Conservation (phyloP, 2,329 filamentous ascomycete species). For the Fusarium albosuccineum region DNA sequence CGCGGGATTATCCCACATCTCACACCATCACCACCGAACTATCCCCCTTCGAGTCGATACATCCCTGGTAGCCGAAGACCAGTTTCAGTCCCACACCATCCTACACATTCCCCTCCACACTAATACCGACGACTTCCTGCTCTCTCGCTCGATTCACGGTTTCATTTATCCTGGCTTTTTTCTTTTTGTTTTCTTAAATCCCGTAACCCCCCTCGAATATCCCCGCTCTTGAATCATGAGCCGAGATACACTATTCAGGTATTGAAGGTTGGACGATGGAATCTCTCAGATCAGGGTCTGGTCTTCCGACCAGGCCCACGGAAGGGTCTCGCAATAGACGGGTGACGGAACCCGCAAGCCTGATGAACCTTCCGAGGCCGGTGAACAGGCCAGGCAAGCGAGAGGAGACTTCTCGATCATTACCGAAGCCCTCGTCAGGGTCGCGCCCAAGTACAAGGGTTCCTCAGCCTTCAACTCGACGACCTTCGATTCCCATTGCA, state of each 20-base stretch:
- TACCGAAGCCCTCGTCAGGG: slow-evolving; percentile 34
- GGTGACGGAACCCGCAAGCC: slow-evolving; percentile 38
- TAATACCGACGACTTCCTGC: slow-evolving; percentile 46
- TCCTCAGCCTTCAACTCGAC: slow-evolving; percentile 42
- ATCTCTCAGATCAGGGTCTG: slow-evolving; percentile 56
- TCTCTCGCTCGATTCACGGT: slow-evolving; percentile 38
- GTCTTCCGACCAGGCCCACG: slow-evolving; percentile 56
- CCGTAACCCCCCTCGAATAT: slow-evolving; percentile 11
- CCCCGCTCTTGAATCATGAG: slow-evolving; percentile 39
- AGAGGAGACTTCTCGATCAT: slow-evolving; percentile 34
- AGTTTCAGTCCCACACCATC: slow-evolving; percentile 45
- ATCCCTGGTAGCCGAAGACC: slow-evolving; percentile 37
- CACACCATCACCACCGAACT: slow-evolving; percentile 45
- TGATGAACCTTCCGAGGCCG: slow-evolving; percentile 42
- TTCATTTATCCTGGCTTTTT: slow-evolving; percentile 8
- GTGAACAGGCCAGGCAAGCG: slow-evolving; percentile 40
- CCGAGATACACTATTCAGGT: slow-evolving; percentile 27
- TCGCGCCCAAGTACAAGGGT: slow-evolving; percentile 38
- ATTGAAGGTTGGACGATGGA: slow-evolving; percentile 57
- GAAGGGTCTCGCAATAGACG: slow-evolving; percentile 52
- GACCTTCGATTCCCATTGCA: slow-evolving; percentile 40
- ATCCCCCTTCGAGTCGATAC: slow-evolving; percentile 41
- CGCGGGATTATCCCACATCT: slow-evolving; percentile 40
- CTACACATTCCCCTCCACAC: slow-evolving; percentile 40
- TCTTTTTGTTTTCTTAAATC: slow-evolving; percentile 25